Conservation (phyloP, 2,329 filamentous ascomycete genomes). For the Aspergillaceae sp. region DNA sequence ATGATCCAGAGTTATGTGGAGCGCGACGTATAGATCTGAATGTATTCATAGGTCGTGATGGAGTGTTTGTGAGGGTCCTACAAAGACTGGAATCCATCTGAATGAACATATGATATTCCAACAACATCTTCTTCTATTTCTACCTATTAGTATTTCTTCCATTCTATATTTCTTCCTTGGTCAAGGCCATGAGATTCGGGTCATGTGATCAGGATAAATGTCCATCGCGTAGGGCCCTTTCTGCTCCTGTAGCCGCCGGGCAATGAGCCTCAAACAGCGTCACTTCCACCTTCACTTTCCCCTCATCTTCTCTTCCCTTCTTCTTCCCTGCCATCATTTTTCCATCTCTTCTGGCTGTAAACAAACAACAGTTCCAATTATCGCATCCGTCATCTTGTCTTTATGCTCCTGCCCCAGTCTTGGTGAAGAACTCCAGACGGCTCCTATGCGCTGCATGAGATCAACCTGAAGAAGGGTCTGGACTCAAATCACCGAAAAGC, state of each 20-base stretch:
- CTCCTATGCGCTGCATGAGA: neutral
- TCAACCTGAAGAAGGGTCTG: neutral
- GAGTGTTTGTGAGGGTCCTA: too few species aligned
- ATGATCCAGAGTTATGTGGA: conserved; percentile 78
- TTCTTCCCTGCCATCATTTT: conserved; percentile 9
- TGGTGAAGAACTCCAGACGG: neutral
- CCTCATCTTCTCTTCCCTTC: conserved; percentile 1
- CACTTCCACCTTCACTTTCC: neutral
- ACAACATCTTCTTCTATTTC: too few species aligned
- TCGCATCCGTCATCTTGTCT: neutral
- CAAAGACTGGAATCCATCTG: too few species aligned
- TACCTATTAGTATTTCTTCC: too few species aligned
- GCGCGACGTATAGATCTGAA: conserved; percentile 29
- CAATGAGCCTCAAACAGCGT: neutral
- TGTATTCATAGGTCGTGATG: too few species aligned
- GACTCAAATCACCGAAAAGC: conserved; percentile 1
- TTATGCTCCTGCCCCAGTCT: neutral
- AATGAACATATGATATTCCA: too few species aligned
- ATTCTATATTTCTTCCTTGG: too few species aligned
- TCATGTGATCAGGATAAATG: neutral
- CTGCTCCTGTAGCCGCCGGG: neutral
- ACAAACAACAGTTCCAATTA: too few species aligned
- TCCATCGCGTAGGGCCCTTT: neutral
- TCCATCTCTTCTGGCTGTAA: neutral
- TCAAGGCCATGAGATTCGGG: neutral